Conservation (phyloP, 306 rosid genomes). For the Leucaena leucocephala region DNA sequence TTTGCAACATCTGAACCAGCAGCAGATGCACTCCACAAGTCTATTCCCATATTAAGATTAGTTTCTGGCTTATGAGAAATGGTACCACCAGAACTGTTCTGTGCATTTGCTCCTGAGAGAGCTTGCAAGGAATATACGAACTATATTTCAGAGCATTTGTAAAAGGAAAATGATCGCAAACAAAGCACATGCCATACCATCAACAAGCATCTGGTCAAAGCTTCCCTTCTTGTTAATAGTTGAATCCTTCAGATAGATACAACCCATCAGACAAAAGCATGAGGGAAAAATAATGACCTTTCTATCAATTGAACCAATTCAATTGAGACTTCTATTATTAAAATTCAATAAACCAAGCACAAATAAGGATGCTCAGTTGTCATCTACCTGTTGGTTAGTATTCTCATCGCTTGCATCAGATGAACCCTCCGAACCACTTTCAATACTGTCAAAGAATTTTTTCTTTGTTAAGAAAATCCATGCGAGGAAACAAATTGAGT, state of each 20-base stretch:
- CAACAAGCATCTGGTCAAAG: constrained; percentile 95
- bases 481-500: constrained; percentile 24
- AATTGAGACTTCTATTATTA: background rate
- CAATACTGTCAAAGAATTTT: constrained; percentile 58
- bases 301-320: constrained; percentile 23
- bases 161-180: constrained; percentile 12
- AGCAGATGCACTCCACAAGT: constrained; percentile 80
- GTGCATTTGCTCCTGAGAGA: constrained; percentile 81
- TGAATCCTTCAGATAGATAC: constrained; percentile 60
- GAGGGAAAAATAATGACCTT: background rate
- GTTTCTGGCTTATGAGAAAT: constrained; percentile 67
- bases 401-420: constrained; percentile 90
- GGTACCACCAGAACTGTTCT: constrained; percentile 54
- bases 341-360: constrained; percentile 17
- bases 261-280: constrained; percentile 16
- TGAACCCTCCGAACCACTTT: constrained; percentile 88
- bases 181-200: constrained; percentile 59
- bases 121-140: constrained; percentile 29
- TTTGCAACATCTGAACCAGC: constrained; percentile 64
- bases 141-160: constrained; percentile 9
- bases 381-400: constrained; percentile 71
- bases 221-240: constrained; percentile 75
- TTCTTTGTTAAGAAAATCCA: background rate
- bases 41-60: constrained; percentile 94
- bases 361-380: constrained; percentile 2